Conservation (phyloP, 352 stramenopile genomes). For the Pythium aquatile region DNA sequence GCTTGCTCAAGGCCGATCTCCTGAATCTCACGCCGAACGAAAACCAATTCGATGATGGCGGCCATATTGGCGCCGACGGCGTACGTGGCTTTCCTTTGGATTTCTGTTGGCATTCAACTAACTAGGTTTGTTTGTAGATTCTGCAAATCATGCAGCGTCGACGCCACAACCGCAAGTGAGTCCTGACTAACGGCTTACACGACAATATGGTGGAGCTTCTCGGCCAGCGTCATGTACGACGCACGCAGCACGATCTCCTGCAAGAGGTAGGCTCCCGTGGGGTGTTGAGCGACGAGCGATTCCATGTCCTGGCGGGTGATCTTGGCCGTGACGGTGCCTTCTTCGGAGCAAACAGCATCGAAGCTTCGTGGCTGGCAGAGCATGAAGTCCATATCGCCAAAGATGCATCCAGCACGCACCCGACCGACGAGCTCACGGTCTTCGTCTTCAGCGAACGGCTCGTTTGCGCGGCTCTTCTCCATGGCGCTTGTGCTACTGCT, state of each 20-base stretch:
- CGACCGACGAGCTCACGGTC: constrained; percentile 44
- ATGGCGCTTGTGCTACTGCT: constrained; percentile 2
- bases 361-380: constrained; percentile 47
- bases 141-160: constrained; percentile 63
- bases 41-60: constrained; percentile 57
- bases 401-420: constrained; percentile 56
- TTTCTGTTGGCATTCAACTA: constrained; percentile 6
- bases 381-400: constrained; percentile 69
- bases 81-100: constrained; percentile 27
- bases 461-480: constrained; percentile 2
- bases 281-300: constrained; percentile 26
- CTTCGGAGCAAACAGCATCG: constrained; percentile 39
- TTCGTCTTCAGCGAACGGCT: constrained; percentile 21
- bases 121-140: constrained; percentile 29
- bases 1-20: constrained; percentile 50
- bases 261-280: constrained; percentile 44
- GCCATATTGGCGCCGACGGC: constrained; percentile 42
- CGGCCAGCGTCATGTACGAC: constrained; percentile 55
- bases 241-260: constrained; percentile 56
- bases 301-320: constrained; percentile 39
- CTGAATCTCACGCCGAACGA: constrained; percentile 34
- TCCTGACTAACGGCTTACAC: constrained; percentile 4
- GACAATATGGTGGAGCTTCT: constrained; percentile 44
- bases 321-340: constrained; percentile 38
- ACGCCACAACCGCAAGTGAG: constrained; percentile 27